Evolutionary conservation across 1,284 basidiomycete species (phyloP).

Genomic region (Meripilus lineatus): DNA sequence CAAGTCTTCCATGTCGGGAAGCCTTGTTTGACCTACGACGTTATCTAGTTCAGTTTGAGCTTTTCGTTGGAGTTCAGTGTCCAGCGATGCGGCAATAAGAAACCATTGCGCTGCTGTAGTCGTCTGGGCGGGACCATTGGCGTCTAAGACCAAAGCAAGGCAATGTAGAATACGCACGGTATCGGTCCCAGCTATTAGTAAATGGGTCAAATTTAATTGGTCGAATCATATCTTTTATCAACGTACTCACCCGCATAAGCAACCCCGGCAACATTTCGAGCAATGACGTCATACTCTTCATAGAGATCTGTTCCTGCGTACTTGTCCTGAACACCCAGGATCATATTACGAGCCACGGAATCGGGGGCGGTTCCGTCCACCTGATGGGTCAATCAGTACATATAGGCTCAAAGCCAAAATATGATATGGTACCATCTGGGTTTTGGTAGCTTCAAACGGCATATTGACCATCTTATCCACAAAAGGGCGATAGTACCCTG

Average conservation of each 20-base stretch:
- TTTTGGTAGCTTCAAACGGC: constrained; percentile 5
- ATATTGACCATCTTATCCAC: neutral
- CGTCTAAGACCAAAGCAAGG: neutral
- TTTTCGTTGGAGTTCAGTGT: neutral
- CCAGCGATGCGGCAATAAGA: constrained; percentile 9
- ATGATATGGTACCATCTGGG: constrained; percentile 9
- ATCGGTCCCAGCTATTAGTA: constrained; percentile 1
- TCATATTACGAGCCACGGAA: neutral
- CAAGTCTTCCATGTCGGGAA: neutral
- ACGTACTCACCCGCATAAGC: neutral
- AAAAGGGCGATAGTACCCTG: constrained; percentile 16
- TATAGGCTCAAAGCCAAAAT: neutral
- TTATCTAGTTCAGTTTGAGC: constrained; percentile 1
- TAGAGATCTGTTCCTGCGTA: neutral
- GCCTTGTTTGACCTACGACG: neutral
- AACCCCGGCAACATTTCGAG: neutral
- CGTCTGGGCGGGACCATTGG: constrained; percentile 3
- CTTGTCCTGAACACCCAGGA: neutral
- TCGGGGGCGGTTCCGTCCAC: neutral
- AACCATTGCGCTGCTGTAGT: constrained; percentile 7
- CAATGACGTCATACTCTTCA: neutral
- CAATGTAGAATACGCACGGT: neutral
- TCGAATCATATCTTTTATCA: neutral
- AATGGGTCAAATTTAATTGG: neutral
- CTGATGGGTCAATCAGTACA: neutral